Evolutionary conservation across 306 rosid genomes (phyloP).

Genomic region (Citrullus mucosospermus): DNA sequence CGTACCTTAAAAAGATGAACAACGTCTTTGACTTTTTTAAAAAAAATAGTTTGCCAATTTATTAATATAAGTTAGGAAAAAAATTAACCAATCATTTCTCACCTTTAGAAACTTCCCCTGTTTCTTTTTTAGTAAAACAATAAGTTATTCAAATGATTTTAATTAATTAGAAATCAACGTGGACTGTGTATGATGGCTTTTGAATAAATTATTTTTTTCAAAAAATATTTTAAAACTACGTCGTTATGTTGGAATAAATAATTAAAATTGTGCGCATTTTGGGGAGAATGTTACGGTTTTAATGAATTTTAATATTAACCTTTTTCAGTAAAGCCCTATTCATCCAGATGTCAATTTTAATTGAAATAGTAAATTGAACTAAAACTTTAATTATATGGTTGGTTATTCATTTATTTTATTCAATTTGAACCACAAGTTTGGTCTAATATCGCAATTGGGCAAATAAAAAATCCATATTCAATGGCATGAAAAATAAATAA

Average conservation of each 20-base stretch:
- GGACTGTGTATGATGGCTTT: not conserved
- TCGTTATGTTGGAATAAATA: not conserved
- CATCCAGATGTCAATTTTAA: not conserved
- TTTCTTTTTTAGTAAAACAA: not conserved
- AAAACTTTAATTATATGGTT: not conserved
- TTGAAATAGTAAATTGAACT: not conserved
- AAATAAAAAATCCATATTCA: not conserved
- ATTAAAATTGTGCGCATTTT: not conserved
- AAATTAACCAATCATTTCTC: not conserved
- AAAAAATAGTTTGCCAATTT: not conserved
- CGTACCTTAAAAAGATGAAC: not conserved
- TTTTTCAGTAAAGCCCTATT: not conserved
- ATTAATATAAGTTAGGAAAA: not conserved
- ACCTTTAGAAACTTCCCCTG: not conserved
- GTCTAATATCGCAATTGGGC: not conserved
- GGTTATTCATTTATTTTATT: not conserved
- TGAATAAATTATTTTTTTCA: not conserved
- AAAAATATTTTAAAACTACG: not conserved
- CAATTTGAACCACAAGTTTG: not conserved
- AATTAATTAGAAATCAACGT: not conserved
- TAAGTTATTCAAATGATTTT: not conserved
- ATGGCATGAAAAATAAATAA: not conserved
- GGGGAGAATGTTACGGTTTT: not conserved
- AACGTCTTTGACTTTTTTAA: not conserved
- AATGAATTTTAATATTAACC: not conserved